phyloP scores from a whole-genome alignment of 1,139 yeast genomes.

The Geotrichum klebahnii region DNA sequence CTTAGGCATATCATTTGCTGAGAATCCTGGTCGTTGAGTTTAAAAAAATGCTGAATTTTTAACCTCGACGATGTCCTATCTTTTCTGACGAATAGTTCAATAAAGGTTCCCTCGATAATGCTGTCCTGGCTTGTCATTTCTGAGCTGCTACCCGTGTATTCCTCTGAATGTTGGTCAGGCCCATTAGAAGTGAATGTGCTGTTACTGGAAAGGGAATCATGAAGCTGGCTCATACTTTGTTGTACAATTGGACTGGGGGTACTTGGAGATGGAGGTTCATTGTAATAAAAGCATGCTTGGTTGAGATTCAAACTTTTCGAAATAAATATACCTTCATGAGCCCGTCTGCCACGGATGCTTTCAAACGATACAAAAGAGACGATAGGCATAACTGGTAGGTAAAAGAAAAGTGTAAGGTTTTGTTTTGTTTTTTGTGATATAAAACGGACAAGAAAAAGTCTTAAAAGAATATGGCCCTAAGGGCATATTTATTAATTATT shows the following conservation, averaged over 20 bases:
- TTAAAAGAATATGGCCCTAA: no score
- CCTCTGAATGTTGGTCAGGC: not conserved
- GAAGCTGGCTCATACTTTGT: not conserved
- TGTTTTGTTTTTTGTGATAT: not conserved
- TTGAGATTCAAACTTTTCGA: conserved; percentile 6
- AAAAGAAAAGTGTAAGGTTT: conserved; percentile 49
- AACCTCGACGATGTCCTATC: not conserved
- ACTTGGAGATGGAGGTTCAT: not conserved
- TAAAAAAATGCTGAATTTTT: conserved; percentile 7
- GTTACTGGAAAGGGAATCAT: not conserved
- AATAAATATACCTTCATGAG: conserved; percentile 13
- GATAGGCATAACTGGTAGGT: conserved; percentile 59
- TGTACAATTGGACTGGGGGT: no score
- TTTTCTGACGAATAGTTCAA: conserved; percentile 1
- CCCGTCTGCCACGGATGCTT: not conserved
- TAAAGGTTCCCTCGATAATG: conserved; percentile 11
- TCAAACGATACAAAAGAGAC: conserved; percentile 13
- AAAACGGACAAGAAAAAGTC: no score
- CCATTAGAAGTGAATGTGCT: no score
- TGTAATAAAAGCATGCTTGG: not conserved
- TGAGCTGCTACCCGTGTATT: not conserved
- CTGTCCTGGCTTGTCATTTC: not conserved
- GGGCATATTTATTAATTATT: no score
- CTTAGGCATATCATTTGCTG: conserved; percentile 14
- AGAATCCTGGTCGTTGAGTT: conserved; percentile 10